phyloP scores from a whole-genome alignment of 1,284 basidiomycete genomes.

The Cryptococcus neoformans region DNA sequence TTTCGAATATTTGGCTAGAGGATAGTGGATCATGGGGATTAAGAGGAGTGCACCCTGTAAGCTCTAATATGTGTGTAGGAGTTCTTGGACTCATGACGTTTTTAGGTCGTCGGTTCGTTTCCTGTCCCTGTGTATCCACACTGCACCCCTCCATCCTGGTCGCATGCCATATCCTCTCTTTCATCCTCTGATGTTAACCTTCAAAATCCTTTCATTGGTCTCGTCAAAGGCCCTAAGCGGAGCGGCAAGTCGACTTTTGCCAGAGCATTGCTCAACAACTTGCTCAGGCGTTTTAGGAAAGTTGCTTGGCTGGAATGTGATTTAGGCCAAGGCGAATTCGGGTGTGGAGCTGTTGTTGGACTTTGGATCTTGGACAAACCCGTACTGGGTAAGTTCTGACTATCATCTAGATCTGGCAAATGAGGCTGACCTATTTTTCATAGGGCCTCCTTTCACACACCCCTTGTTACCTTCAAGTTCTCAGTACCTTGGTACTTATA shows the following conservation, averaged over 20 bases:
- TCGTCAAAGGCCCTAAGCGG: constrained; percentile 82
- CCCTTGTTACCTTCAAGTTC: constrained; percentile 66
- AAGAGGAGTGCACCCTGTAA: constrained; percentile 58
- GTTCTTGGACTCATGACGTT: background rate
- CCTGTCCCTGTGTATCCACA: constrained; percentile 51
- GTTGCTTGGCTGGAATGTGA: constrained; percentile 93
- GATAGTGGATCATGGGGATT: constrained; percentile 51
- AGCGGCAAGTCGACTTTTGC: constrained; percentile 88
- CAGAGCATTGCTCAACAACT: constrained; percentile 66
- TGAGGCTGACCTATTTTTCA: background rate
- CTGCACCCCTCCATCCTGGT: constrained; percentile 60
- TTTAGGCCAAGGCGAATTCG: constrained; percentile 91
- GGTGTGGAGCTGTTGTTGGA: constrained; percentile 78
- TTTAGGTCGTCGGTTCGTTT: constrained; percentile 32
- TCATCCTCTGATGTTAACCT: background rate
- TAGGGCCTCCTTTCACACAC: constrained; percentile 80
- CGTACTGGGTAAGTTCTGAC: constrained; percentile 60
- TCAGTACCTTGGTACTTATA: constrained; percentile 77
- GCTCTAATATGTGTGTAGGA: constrained; percentile 23
- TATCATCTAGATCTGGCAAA: background rate
- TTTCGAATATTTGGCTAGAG: constrained; percentile 44
- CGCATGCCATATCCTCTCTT: constrained; percentile 49
- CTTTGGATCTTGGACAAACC: constrained; percentile 68
- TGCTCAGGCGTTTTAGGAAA: constrained; percentile 61
- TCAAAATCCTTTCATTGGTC: constrained; percentile 40